These are phyloP conservation scores for Rutidosis leptorrhynchoides DNA, from an alignment of 129 eudicot species.

Conservation along the genomic window DNA sequence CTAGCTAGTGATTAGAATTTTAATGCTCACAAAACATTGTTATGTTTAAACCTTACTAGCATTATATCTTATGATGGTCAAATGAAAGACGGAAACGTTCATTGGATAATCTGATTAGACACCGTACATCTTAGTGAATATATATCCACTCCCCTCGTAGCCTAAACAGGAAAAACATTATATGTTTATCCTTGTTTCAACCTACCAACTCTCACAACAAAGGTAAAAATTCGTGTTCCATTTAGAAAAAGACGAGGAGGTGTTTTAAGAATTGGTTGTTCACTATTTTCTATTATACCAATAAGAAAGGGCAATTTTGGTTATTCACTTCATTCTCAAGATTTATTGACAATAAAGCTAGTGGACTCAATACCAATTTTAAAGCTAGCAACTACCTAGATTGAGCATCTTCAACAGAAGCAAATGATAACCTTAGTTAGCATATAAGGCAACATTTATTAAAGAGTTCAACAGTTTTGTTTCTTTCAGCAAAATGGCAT, in stretches of 20 bases:
- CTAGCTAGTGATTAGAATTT: too few species aligned
- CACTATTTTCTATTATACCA: conserved; percentile 26
- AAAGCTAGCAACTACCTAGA: conserved; percentile 42
- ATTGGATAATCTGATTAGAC: too few species aligned
- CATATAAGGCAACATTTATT: conserved; percentile 30
- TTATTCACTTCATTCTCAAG: conserved; percentile 28
- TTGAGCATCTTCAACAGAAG: conserved; percentile 50
- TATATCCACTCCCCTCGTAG: too few species aligned
- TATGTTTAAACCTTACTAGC: too few species aligned
- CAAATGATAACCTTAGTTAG: conserved; percentile 34
- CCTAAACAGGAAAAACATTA: conserved; percentile 24
- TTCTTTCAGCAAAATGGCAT: conserved; percentile 24
- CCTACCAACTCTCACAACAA: conserved; percentile 29
- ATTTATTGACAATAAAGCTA: conserved; percentile 32
- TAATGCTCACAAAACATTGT: too few species aligned
- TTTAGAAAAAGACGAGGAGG: conserved; percentile 29
- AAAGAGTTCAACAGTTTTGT: conserved; percentile 15
- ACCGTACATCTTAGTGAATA: too few species aligned
- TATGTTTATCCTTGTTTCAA: conserved; percentile 17
- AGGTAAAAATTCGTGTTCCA: conserved; percentile 20
- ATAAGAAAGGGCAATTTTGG: conserved; percentile 34
- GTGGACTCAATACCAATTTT: conserved; percentile 17
- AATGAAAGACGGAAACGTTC: too few species aligned
- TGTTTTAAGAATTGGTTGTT: conserved; percentile 39
- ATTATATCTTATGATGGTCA: too few species aligned